A percentile compares a stretch with the other conserved stretches of the same genome.
These are phyloP conservation scores for Macroventuria anomochaeta DNA, from an alignment of 2,329 filamentous ascomycete species.

Conservation along the genomic window DNA sequence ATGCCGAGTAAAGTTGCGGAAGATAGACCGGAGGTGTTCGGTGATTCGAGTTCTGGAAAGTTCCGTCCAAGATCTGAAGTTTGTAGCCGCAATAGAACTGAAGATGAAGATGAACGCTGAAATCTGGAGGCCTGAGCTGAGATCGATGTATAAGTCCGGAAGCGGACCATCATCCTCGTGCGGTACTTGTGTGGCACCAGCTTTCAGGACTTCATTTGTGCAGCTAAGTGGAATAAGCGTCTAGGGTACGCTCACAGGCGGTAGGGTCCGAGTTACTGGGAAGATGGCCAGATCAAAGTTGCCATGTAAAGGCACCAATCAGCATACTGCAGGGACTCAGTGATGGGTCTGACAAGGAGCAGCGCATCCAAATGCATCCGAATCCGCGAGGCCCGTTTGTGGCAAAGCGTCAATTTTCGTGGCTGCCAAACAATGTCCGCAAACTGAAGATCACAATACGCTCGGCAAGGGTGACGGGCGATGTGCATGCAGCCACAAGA, in stretches of 20 bases:
- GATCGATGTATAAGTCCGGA: slow-evolving; percentile 28
- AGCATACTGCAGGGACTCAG: slow-evolving; percentile 5
- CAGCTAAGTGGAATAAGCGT: slow-evolving; percentile 29
- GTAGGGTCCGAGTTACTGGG: slow-evolving; percentile 14
- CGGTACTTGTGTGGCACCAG: slow-evolving; percentile 30
- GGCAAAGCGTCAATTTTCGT: slow-evolving; percentile 9
- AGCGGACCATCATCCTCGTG: slow-evolving; percentile 17
- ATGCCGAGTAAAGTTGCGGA: not conserved
- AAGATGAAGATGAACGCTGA: not conserved
- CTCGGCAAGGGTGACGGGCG: slow-evolving; percentile 8
- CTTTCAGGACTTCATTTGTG: slow-evolving; percentile 23
- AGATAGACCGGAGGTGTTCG: not conserved
- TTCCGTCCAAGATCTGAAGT: not conserved
- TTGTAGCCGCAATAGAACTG: not conserved
- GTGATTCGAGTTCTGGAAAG: not conserved
- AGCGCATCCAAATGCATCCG: slow-evolving; percentile 6
- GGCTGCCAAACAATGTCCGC: slow-evolving; percentile 9
- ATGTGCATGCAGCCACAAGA: slow-evolving; percentile 9
- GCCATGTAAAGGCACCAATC: slow-evolving; percentile 10
- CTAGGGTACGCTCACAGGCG: slow-evolving; percentile 21
- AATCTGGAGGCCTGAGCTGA: not conserved
- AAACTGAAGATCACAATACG: slow-evolving; percentile 14
- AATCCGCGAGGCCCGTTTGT: slow-evolving; percentile 1
- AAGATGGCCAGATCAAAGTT: slow-evolving; percentile 20
- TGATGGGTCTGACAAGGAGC: slow-evolving; percentile 13